A percentile compares a stretch with the other conserved stretches of the same genome.
Conservation (phyloP, 805 yeast species). For the Ogataea neopini region DNA sequence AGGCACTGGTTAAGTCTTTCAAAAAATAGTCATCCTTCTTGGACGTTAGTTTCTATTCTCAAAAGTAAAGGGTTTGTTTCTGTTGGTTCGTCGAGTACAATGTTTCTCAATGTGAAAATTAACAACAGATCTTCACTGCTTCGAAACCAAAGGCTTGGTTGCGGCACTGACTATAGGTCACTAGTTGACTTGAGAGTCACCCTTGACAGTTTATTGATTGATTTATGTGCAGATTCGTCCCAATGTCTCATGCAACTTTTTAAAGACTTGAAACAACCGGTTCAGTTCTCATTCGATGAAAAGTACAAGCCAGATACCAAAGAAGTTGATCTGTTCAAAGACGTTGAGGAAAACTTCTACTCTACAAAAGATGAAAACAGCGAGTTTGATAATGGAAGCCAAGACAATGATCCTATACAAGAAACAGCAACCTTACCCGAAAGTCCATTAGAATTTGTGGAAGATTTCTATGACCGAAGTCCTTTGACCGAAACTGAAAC, state of each 20-base stretch:
- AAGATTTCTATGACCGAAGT: slow-evolving; percentile 29
- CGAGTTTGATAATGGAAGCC: not conserved
- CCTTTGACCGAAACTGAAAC: slow-evolving; percentile 18
- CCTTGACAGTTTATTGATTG: slow-evolving; percentile 49
- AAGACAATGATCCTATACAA: not conserved
- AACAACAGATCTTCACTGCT: slow-evolving; percentile 13
- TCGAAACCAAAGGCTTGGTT: slow-evolving; percentile 12
- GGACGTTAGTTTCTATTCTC: slow-evolving; percentile 45
- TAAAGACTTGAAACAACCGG: slow-evolving; percentile 71
- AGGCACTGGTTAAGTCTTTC: slow-evolving; percentile 27
- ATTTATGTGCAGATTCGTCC: slow-evolving; percentile 82
- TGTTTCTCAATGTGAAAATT: slow-evolving; percentile 36
- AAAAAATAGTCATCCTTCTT: slow-evolving; percentile 25
- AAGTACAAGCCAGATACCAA: slow-evolving; percentile 49
- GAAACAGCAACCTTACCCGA: not conserved
- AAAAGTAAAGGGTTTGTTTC: slow-evolving; percentile 51
- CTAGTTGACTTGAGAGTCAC: slow-evolving; percentile 47
- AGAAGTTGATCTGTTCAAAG: slow-evolving; percentile 43
- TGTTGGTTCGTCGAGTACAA: slow-evolving; percentile 47
- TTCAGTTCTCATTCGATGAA: slow-evolving; percentile 57
- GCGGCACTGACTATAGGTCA: slow-evolving; percentile 23
- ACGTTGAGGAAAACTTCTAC: slow-evolving; percentile 36
- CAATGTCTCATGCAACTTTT: slow-evolving; percentile 67
- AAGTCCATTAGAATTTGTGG: slow-evolving; percentile 27
- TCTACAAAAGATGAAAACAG: not conserved